Percentiles rank a stretch among this genome's conserved stretches.
Conservation (phyloP, 768 basidiomycete genomes). For the Hortiboletus campestris region DNA sequence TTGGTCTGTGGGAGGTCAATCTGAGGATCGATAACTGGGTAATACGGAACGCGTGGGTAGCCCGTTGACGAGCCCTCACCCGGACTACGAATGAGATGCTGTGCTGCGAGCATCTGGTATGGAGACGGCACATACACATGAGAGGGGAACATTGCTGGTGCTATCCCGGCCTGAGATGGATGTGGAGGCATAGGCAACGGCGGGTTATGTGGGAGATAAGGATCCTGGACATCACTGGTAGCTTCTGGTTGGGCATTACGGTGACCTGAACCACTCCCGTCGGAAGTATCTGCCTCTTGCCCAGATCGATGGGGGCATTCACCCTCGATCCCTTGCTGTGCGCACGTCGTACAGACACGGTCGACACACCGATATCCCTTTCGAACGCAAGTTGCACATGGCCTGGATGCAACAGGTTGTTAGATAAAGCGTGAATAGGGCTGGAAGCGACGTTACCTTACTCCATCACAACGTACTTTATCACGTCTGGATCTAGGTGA, state of each 20-base stretch:
- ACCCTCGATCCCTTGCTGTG: conserved; percentile 41
- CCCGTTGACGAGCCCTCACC: conserved; percentile 26
- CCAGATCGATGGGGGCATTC: conserved; percentile 44
- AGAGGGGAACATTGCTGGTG: conserved; percentile 20
- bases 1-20: conserved; percentile 31
- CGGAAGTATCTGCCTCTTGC: conserved; percentile 24
- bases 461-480: conserved; percentile 61
- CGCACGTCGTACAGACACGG: conserved; percentile 45
- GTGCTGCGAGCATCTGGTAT: conserved; percentile 29
- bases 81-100: conserved; percentile 17
- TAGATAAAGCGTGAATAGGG: background rate
- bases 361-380: conserved; percentile 55
- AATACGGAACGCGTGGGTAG: conserved; percentile 33
- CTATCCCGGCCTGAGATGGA: conserved; percentile 16
- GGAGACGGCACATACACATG: conserved; percentile 29
- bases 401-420: conserved; percentile 33
- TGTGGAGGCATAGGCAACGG: conserved; percentile 15
- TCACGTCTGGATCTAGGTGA: conserved; percentile 44
- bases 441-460: conserved; percentile 38
- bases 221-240: conserved; percentile 1
- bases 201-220: conserved; percentile 12
- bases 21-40: conserved; percentile 41
- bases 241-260: conserved; percentile 8
- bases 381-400: conserved; percentile 48
- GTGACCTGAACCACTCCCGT: conserved; percentile 20